phyloP scores from a whole-genome alignment of 2,329 filamentous ascomycete species.

The Epichloe bromicola region DNA sequence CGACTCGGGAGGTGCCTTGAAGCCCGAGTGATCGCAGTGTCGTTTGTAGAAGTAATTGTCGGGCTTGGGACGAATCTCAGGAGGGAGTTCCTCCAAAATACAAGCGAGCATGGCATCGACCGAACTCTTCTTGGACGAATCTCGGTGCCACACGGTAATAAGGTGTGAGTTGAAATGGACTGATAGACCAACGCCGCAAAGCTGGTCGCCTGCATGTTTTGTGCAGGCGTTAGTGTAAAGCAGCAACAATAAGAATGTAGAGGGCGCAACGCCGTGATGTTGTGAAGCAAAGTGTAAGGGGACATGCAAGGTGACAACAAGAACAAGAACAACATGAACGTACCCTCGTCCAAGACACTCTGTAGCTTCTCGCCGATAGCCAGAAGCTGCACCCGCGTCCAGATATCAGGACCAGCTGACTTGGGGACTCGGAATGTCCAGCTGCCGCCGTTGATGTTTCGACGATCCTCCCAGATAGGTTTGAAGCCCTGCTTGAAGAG shows the following conservation, averaged over 20 bases:
- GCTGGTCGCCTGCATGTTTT: conserved; percentile 53
- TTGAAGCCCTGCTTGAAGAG: conserved; percentile 68
- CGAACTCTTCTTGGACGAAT: conserved; percentile 66
- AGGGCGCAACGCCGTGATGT: too few relatives aligned
- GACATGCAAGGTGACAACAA: background rate
- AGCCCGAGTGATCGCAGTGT: conserved; percentile 78
- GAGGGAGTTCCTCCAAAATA: conserved; percentile 59
- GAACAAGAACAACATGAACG: conserved; percentile 15
- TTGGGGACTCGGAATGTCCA: conserved; percentile 91
- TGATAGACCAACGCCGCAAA: conserved; percentile 78
- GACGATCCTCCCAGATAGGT: conserved; percentile 72
- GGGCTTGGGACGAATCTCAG: conserved; percentile 57
- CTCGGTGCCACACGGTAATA: conserved; percentile 87
- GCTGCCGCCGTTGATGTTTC: conserved; percentile 74
- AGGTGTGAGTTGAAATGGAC: conserved; percentile 83
- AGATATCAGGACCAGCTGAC: conserved; percentile 57
- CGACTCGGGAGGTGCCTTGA: conserved; percentile 50
- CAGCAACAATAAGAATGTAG: background rate
- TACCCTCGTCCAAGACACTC: conserved; percentile 56
- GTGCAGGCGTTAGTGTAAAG: background rate
- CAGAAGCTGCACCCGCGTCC: conserved; percentile 69
- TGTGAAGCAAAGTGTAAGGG: too few relatives aligned
- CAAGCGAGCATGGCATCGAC: conserved; percentile 61
- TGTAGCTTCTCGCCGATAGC: conserved; percentile 75
- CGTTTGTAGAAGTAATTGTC: conserved; percentile 76